Evolutionary conservation across 306 rosid species (phyloP), one percentile per base, ranked within the genome.

Genomic region (Vigna reflexopilosa): DNA sequence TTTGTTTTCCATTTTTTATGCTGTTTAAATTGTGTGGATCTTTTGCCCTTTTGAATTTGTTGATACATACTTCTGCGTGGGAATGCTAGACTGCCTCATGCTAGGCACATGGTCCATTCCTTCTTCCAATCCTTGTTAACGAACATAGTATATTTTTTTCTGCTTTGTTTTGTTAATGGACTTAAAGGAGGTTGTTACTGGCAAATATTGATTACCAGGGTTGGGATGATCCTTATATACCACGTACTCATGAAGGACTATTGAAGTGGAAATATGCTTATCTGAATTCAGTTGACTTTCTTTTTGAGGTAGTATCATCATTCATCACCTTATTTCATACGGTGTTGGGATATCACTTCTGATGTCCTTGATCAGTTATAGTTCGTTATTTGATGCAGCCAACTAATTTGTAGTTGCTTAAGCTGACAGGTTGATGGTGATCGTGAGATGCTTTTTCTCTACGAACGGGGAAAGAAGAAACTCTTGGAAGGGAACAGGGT

Each of bases 161-260:
- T 5, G 10, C 28, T 19, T 48, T 42, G 24, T 73, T 65, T 44
- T 83, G 57, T 17, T 75, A 48, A 59, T 66, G 52, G 32, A 63
- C 81, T 72, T 38, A 19, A 56, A 56, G 70, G 58, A 80, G 67
- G 24, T 81, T 59, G 48, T 64, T 40, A 16, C 73, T 75, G 72
- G 51, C 69, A 48, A 42, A n/a, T 49, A 70, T 78, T 83, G 38
- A 68, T 81, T 75, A 45, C 68, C 85, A 96, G 99, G 99, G 99
- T 48, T 96, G 99, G 99, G 99, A 96, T 77, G 99, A 96, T 87
- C 94, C 99, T 68, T 93, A 96, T 83, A 44, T 91, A 80, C 98
- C 99, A 9, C 97, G 99, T 44, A 96, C 99, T 22, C 99, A 96
- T 73, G 97, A 91, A 85, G 99, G 99, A 74, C 99, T 96, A 70